Base-by-base conservation (phyloP, 73 alveolate genomes). In the Stentor coeruleus region DNA sequence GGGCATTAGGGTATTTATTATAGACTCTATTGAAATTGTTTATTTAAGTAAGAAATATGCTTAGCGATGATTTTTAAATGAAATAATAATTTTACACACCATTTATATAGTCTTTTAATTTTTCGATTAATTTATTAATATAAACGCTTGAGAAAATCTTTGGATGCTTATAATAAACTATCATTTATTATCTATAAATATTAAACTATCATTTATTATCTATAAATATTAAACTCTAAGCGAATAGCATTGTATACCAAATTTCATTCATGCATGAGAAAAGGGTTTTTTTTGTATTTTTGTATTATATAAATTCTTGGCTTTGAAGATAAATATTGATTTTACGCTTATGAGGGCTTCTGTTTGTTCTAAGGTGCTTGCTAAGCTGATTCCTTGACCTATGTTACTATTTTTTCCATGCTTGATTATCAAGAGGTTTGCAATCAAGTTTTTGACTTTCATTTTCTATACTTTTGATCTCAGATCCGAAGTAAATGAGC, bases 211-310 rank as follows among this genome's bases (percentile, higher is more conserved):
- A n/a, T n/a, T n/a, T n/a, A n/a, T n/a, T n/a, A n/a, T n/a, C n/a
- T n/a, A n/a, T n/a, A n/a, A n/a, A n/a, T n/a, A n/a, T n/a, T n/a
- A n/a, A n/a, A n/a, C n/a, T n/a, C n/a, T n/a, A n/a, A n/a, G n/a
- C n/a, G 88, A 86, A 74, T 82, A 91, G 80, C 95, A 89, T 59
- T 95, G 88, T 59, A 91, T 86, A 58, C 89, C 97, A 72, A 91
- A 91, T 74, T 91, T 60, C 97, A 75, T 40, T 90, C 59, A 82
- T 90, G 87, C 35, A 86, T 82, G 4, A 91, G 79, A 31, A 91
- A 73, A n/a, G n/a, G n/a, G 97, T 95, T 91, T 77, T 89, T 91
- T 4, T 89, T 82, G 74, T 91, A 91, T 73, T 86, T 89, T 74
- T 91, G 81, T 11, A 91, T 74, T 49, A 91, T 91, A 74, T 58